Evolutionary conservation across 129 eudicot species (phyloP).

Genomic region (Smallanthus sonchifolius): DNA sequence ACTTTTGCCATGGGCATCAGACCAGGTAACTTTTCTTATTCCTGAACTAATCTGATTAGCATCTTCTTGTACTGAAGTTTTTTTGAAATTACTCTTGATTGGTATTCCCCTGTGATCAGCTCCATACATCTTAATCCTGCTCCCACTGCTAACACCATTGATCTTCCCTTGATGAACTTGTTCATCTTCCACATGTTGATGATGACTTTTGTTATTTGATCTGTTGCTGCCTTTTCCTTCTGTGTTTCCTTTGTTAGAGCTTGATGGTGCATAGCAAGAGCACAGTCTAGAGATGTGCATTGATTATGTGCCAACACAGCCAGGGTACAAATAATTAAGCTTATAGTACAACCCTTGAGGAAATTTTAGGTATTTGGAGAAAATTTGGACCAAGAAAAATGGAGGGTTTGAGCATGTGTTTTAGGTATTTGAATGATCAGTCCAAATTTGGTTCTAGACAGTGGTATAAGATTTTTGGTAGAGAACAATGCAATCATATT

Average conservation of each 20-base stretch:
- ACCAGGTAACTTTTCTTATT: slow-evolving; percentile 41
- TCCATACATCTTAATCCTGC: slow-evolving; percentile 4
- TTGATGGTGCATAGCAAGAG: slow-evolving; percentile 50
- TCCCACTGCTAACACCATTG: slow-evolving; percentile 1
- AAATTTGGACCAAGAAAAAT: neutral
- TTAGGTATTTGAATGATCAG: neutral
- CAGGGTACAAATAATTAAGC: slow-evolving; percentile 23
- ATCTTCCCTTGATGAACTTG: slow-evolving; percentile 2
- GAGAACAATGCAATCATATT: slow-evolving; percentile 30
- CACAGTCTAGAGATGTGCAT: slow-evolving; percentile 39
- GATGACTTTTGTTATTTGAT: neutral
- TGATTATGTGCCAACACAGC: slow-evolving; percentile 33
- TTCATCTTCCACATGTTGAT: slow-evolving; percentile 1
- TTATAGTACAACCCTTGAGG: neutral
- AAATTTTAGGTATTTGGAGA: neutral
- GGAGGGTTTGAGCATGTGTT: neutral
- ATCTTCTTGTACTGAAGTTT: neutral
- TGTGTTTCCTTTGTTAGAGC: slow-evolving; percentile 34
- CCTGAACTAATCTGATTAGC: neutral
- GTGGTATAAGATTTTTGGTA: slow-evolving; percentile 24
- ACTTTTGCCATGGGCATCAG: slow-evolving; percentile 46
- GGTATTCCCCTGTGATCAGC: neutral
- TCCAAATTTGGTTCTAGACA: slow-evolving; percentile 16
- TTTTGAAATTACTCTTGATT: slow-evolving; percentile 44
- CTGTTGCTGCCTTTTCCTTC: neutral